Evolutionary conservation across 2,329 filamentous ascomycete species (phyloP).

Genomic region (Periconia macrospinosa): DNA sequence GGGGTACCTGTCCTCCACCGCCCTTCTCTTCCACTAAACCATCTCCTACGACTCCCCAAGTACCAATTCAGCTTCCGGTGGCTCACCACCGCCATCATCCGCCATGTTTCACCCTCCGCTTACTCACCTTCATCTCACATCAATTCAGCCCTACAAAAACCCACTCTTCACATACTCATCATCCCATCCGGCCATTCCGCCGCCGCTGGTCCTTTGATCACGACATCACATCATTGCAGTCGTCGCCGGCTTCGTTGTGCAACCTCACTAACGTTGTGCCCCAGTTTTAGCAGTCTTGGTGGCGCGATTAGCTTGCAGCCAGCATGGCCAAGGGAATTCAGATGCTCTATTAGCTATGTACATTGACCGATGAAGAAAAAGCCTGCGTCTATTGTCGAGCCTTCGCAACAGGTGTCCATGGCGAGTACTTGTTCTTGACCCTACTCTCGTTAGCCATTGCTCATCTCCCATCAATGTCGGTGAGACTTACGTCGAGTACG

Average conservation of each 20-base stretch:
- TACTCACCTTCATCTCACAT: background rate
- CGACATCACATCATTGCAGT: background rate
- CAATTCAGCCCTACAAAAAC: background rate
- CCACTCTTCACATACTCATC: background rate
- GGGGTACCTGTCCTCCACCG: background rate
- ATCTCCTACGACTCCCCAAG: too few species aligned
- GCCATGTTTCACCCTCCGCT: background rate
- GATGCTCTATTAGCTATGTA: constrained; percentile 20
- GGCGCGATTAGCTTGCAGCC: background rate
- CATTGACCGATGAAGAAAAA: constrained; percentile 21
- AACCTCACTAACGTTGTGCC: background rate
- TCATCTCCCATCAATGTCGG: background rate
- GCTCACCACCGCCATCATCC: too few species aligned
- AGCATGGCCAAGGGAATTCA: background rate
- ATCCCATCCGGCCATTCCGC: background rate
- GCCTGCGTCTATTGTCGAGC: constrained; percentile 35
- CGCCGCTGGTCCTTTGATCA: background rate
- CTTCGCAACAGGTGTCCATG: constrained; percentile 53
- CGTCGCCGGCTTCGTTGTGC: background rate
- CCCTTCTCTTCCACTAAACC: too few species aligned
- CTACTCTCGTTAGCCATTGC: constrained; percentile 31
- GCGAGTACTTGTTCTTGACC: constrained; percentile 52
- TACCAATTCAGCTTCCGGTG: too few species aligned
- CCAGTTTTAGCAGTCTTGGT: background rate
- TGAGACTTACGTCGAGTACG: constrained; percentile 86